phyloP scores from a whole-genome alignment of 139 green algal genomes.

The Nannochloris sp. region DNA sequence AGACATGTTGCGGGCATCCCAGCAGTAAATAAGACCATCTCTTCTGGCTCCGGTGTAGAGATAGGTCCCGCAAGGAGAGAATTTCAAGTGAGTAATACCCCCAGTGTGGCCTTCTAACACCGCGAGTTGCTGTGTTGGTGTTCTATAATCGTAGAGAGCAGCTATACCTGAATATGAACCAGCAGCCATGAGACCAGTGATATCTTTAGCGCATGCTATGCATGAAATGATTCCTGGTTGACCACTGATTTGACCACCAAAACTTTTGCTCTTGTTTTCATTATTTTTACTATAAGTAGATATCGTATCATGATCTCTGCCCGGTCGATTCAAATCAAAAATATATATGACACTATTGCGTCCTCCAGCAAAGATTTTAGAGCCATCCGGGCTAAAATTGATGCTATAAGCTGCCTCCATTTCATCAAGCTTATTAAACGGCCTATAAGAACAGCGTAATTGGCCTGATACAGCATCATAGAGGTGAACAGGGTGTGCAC shows the following conservation, averaged over 20 bases:
- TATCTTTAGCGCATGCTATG: conserved; percentile 53
- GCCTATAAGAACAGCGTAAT: conserved; percentile 63
- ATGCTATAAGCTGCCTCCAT: conserved; percentile 64
- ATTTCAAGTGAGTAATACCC: conserved; percentile 69
- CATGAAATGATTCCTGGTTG: conserved; percentile 76
- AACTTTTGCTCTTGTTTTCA: no score
- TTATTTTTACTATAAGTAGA: conserved; percentile 27
- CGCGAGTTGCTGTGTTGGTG: conserved; percentile 41
- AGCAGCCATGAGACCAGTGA: conserved; percentile 52
- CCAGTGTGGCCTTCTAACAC: conserved; percentile 65
- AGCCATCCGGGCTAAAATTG: conserved; percentile 54
- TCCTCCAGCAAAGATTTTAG: conserved; percentile 51
- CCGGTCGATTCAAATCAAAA: conserved; percentile 65
- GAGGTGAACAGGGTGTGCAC: conserved; percentile 75
- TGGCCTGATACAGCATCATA: conserved; percentile 68
- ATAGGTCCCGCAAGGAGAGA: conserved; percentile 73
- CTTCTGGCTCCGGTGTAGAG: conserved; percentile 75
- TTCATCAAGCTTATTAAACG: conserved; percentile 82
- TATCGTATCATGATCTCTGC: conserved; percentile 48
- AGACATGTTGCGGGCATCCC: conserved; percentile 69
- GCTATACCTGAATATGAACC: conserved; percentile 65
- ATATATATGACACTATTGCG: conserved; percentile 47
- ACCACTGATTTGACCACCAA: no score
- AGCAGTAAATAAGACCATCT: conserved; percentile 74
- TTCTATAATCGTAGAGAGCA: conserved; percentile 50